These are phyloP conservation scores for Ceriops zippeliana DNA, from an alignment of 345 rosid species.

Conservation along the genomic window DNA sequence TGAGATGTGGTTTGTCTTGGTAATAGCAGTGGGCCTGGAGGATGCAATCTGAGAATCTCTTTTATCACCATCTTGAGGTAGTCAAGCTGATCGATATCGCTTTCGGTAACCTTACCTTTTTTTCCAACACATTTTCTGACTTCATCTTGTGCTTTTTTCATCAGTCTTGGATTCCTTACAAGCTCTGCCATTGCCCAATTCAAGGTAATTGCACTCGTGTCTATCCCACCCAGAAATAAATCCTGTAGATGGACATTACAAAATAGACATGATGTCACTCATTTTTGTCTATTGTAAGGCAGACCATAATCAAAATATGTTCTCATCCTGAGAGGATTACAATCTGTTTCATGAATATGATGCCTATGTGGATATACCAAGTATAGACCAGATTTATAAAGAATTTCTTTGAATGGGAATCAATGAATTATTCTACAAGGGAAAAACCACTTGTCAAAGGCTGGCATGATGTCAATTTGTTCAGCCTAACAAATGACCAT, in stretches of 20 bases:
- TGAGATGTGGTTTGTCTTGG: constrained; percentile 38
- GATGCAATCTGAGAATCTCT: constrained; percentile 56
- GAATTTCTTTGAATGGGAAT: no score
- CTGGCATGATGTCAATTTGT: no score
- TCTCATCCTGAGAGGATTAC: no score
- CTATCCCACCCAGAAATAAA: constrained; percentile 49
- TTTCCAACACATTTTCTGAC: constrained; percentile 37
- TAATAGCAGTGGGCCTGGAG: constrained; percentile 44
- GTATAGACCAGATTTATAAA: no score
- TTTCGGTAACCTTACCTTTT: constrained; percentile 29
- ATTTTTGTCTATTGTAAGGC: neutral
- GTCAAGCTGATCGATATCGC: constrained; percentile 32
- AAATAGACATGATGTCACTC: neutral
- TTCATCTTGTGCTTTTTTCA: constrained; percentile 61
- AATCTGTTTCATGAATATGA: no score
- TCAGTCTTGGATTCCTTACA: constrained; percentile 33
- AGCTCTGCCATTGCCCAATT: constrained; percentile 71
- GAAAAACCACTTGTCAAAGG: no score
- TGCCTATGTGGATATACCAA: no score
- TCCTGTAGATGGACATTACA: constrained; percentile 26
- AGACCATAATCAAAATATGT: neutral
- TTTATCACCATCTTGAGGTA: constrained; percentile 37
- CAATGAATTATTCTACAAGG: no score
- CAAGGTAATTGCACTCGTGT: constrained; percentile 42
- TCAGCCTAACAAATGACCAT: no score